A percentile compares a stretch with the other conserved stretches of the same genome.
Conservation (phyloP, 2,329 filamentous ascomycete genomes). For the Capronia americana region DNA sequence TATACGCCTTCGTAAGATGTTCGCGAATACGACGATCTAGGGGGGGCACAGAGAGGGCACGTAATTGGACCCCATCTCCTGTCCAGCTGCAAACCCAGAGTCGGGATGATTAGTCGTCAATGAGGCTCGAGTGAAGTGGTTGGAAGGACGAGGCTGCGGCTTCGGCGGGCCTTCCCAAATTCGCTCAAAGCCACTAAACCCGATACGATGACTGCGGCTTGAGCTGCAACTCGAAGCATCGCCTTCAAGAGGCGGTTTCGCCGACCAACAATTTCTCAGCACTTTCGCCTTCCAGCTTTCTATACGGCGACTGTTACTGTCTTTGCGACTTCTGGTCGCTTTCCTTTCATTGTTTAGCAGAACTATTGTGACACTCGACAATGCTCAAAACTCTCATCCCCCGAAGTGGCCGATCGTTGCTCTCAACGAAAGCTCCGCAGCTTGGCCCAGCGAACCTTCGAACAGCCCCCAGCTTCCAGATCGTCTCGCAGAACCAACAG, state of each 20-base stretch:
- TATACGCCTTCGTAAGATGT: background rate
- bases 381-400: slow-evolving; percentile 39
- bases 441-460: slow-evolving; percentile 39
- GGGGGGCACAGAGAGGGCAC: background rate
- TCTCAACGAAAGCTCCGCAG: slow-evolving; percentile 37
- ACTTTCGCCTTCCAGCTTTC: slow-evolving; percentile 18
- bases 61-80: background rate
- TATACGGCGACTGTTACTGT: slow-evolving; percentile 22
- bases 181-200: slow-evolving; percentile 21
- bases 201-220: slow-evolving; percentile 6
- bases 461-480: slow-evolving; percentile 38
- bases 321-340: slow-evolving; percentile 31
- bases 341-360: slow-evolving; percentile 20
- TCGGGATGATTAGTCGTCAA: background rate
- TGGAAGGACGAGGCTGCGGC: slow-evolving; percentile 8
- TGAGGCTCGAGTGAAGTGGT: background rate
- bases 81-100: background rate
- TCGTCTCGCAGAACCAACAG: slow-evolving; percentile 36
- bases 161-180: background rate
- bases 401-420: slow-evolving; percentile 35
- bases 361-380: slow-evolving; percentile 13
- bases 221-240: slow-evolving; percentile 16
- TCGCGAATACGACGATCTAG: background rate
- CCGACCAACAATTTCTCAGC: slow-evolving; percentile 29
- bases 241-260: slow-evolving; percentile 13